Evolutionary conservation across 805 yeast species (phyloP).

Genomic region (Teunomyces atbi): DNA sequence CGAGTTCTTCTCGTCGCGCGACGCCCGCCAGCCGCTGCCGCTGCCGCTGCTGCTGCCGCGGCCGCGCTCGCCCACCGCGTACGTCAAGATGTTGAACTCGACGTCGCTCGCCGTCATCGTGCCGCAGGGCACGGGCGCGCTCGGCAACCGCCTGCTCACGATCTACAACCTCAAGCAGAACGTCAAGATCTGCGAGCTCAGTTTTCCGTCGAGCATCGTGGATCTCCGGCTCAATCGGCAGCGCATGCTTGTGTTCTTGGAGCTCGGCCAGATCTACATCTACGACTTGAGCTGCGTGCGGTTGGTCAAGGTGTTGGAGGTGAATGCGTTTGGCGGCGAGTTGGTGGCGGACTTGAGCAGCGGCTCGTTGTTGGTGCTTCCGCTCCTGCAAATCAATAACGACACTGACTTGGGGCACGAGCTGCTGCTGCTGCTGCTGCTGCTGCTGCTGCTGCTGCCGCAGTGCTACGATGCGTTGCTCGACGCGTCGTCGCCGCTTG

Average conservation of each 20-base stretch:
- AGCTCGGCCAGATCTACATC: slow-evolving; percentile 74
- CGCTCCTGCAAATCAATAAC: slow-evolving; percentile 27
- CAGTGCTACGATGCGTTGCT: not conserved
- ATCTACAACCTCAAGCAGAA: slow-evolving; percentile 42
- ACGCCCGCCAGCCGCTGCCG: not conserved
- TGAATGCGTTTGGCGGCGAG: slow-evolving; percentile 13
- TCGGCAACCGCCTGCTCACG: slow-evolving; percentile 32
- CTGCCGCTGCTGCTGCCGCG: not conserved
- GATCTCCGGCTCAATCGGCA: slow-evolving; percentile 78
- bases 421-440: too few species aligned
- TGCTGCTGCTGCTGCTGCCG: too few species aligned
- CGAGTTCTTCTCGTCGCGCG: slow-evolving; percentile 32
- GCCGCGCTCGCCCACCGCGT: slow-evolving; percentile 30
- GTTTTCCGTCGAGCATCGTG: slow-evolving; percentile 75
- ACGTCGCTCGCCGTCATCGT: slow-evolving; percentile 42
- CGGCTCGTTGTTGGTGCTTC: slow-evolving; percentile 33
- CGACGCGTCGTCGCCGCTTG: slow-evolving; percentile 5
- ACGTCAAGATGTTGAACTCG: slow-evolving; percentile 39
- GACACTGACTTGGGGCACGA: slow-evolving; percentile 36
- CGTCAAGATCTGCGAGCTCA: slow-evolving; percentile 74
- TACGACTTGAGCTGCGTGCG: slow-evolving; percentile 92
- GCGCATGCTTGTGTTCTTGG: slow-evolving; percentile 70
- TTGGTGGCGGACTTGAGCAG: slow-evolving; percentile 39
- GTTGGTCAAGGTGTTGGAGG: slow-evolving; percentile 48
- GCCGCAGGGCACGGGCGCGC: slow-evolving; percentile 22